Evolutionary conservation across 2,329 filamentous ascomycete genomes (phyloP).

Genomic region (Nothopassalora personata): DNA sequence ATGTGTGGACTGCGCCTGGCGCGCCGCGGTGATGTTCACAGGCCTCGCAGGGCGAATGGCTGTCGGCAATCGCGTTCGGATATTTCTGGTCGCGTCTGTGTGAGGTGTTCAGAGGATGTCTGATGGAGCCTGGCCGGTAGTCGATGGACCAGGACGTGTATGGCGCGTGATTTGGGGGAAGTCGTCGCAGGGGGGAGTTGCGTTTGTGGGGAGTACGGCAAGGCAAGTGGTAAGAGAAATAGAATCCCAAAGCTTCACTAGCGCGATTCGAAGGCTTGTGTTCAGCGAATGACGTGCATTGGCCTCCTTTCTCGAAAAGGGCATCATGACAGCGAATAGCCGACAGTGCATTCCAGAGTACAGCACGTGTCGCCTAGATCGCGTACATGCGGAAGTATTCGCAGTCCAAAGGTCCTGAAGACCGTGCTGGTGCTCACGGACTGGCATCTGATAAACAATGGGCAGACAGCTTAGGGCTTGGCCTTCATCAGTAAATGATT

Average conservation of each 20-base stretch:
- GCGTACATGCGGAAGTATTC: not conserved
- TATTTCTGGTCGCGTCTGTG: not conserved
- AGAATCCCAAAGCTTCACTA: not conserved
- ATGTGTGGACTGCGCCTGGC: slow-evolving; percentile 7
- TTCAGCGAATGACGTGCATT: not conserved
- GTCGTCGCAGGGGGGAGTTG: not conserved
- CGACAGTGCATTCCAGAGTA: no score
- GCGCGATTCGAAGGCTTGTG: not conserved
- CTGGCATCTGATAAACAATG: not conserved
- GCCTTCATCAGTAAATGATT: not conserved
- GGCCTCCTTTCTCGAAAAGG: no score
- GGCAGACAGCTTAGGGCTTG: not conserved
- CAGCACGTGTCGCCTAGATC: no score
- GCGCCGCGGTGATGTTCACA: slow-evolving; percentile 4
- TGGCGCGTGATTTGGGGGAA: not conserved
- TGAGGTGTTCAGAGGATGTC: not conserved
- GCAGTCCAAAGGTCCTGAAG: not conserved
- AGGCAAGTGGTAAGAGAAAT: not conserved
- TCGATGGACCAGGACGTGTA: not conserved
- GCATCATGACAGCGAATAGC: no score
- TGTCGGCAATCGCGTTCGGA: not conserved
- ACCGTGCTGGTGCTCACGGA: not conserved
- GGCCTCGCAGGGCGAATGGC: not conserved
- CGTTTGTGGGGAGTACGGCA: not conserved
- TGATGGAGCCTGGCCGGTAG: not conserved